Conservation (phyloP, 345 rosid species). For the Eucalyptus pauciflora region DNA sequence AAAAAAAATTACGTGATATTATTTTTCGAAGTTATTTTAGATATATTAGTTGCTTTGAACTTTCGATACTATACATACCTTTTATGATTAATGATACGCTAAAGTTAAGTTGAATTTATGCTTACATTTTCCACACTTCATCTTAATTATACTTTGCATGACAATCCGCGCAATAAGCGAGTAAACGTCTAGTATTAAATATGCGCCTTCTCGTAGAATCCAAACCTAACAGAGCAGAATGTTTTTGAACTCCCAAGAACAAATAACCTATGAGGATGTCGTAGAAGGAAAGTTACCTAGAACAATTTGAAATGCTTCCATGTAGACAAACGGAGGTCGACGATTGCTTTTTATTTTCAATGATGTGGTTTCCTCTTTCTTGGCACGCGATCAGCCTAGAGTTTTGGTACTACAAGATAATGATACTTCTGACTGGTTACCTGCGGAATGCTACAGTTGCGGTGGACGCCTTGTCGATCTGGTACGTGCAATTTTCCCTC, state of each 20-base stretch:
- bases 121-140: not conserved
- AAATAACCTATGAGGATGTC: not conserved
- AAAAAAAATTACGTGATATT: not conserved
- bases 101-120: not conserved
- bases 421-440: slow-evolving; percentile 23
- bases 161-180: not conserved
- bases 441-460: slow-evolving; percentile 14
- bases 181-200: not conserved
- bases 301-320: too few species aligned
- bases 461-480: slow-evolving; percentile 21
- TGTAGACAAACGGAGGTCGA: not conserved
- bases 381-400: slow-evolving; percentile 10
- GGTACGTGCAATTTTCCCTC: not conserved
- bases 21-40: not conserved
- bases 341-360: not conserved
- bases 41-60: not conserved
- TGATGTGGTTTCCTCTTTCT: not conserved
- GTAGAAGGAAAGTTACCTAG: not conserved
- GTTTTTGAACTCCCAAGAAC: not conserved
- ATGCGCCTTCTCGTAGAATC: not conserved
- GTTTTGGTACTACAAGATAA: slow-evolving; percentile 22
- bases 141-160: not conserved
- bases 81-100: not conserved
- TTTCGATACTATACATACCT: not conserved
- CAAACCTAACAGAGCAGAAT: not conserved